These are phyloP conservation scores for Hippophae tibetana DNA, from an alignment of 306 rosid species.

Conservation along the genomic window DNA sequence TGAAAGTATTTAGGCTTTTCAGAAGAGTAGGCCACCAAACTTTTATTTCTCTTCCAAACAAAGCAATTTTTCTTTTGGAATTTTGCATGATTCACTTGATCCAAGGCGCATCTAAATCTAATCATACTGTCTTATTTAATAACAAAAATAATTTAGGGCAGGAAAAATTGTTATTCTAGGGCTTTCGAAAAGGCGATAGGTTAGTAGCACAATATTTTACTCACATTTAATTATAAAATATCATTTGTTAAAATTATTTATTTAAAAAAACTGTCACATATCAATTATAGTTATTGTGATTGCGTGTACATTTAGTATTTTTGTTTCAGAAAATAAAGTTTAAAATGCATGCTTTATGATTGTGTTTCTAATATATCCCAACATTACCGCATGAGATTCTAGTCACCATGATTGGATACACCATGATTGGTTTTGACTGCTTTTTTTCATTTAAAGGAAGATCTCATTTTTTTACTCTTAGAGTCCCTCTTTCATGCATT, in stretches of 20 bases:
- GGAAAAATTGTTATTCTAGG: too few species aligned
- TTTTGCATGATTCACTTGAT: slow-evolving; percentile 47
- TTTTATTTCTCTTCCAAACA: slow-evolving; percentile 24
- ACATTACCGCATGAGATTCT: slow-evolving; percentile 46
- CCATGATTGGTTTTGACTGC: slow-evolving; percentile 75
- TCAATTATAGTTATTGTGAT: too few species aligned
- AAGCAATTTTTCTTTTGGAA: slow-evolving; percentile 45
- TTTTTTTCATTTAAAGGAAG: slow-evolving; percentile 38
- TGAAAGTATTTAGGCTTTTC: slow-evolving; percentile 45
- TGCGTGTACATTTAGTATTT: too few species aligned
- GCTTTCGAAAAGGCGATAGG: too few species aligned
- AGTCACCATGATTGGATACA: slow-evolving; percentile 47
- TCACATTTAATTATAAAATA: too few species aligned
- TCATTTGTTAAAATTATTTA: too few species aligned
- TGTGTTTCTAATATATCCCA: slow-evolving; percentile 22
- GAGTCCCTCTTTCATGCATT: not conserved
- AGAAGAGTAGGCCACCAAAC: slow-evolving; percentile 47
- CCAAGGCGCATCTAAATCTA: slow-evolving; percentile 32
- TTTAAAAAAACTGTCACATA: too few species aligned
- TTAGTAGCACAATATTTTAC: too few species aligned
- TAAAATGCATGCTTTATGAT: slow-evolving; percentile 33
- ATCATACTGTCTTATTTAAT: too few species aligned
- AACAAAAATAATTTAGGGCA: too few species aligned
- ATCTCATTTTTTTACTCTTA: slow-evolving; percentile 33
- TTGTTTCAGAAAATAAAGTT: slow-evolving; percentile 8